Percentiles rank a stretch among this genome's conserved stretches.
phyloP scores from a whole-genome alignment of 1,284 basidiomycete species.

The Violaceomyces palustris region DNA sequence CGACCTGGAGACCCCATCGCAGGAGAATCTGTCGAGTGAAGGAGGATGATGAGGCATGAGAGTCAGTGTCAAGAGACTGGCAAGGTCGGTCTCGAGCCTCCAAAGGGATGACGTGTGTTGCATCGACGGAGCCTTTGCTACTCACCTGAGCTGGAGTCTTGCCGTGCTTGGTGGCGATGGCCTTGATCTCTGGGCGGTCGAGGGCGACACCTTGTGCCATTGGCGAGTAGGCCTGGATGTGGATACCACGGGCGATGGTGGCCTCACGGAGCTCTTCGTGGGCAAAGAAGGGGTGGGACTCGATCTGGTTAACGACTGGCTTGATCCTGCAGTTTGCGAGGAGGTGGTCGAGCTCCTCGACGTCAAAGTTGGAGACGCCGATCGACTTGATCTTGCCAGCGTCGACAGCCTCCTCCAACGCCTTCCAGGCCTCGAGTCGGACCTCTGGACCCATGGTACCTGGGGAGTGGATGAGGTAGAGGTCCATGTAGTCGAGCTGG shows the following conservation, averaged over 20 bases:
- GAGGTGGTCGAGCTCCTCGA: conserved; percentile 49
- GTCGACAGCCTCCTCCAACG: conserved; percentile 49
- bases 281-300: conserved; percentile 51
- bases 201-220: conserved; percentile 51
- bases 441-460: conserved; percentile 45
- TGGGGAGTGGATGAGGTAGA: conserved; percentile 51
- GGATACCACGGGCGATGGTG: conserved; percentile 47
- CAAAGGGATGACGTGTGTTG: neutral
- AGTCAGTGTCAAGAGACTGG: too few species aligned
- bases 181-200: conserved; percentile 46
- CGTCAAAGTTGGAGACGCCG: conserved; percentile 52
- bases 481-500: conserved; percentile 47
- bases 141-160: conserved; percentile 45
- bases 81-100: too few species aligned
- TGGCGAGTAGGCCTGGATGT: conserved; percentile 50
- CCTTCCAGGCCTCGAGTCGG: conserved; percentile 49
- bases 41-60: neutral
- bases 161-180: conserved; percentile 49
- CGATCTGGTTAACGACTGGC: conserved; percentile 52
- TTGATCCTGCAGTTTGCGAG: conserved; percentile 47
- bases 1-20: conserved; percentile 40
- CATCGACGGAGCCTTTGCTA: neutral
- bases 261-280: conserved; percentile 49
- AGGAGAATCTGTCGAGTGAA: conserved; percentile 28
- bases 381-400: conserved; percentile 50